A percentile compares a stretch with the other conserved stretches of the same genome.
Evolutionary conservation across 805 yeast genomes (phyloP).

Genomic region (Cyberlindnera mycetangii): DNA sequence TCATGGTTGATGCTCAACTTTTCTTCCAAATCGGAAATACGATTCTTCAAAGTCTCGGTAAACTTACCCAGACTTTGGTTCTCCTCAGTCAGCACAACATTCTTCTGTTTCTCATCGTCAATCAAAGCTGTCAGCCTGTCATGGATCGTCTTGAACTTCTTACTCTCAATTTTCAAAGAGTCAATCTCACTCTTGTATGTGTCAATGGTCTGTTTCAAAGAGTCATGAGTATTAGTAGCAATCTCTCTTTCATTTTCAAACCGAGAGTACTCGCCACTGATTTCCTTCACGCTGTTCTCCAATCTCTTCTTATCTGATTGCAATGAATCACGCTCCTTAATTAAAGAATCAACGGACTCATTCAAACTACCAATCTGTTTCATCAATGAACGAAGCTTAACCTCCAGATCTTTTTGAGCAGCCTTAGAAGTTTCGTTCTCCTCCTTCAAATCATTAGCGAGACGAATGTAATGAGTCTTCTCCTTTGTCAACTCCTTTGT

Average conservation of each 20-base stretch:
- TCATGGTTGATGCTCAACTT: conserved; percentile 51
- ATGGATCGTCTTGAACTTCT: conserved; percentile 21
- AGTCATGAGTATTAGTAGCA: conserved; percentile 17
- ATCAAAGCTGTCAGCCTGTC: conserved; percentile 26
- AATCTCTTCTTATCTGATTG: conserved; percentile 45
- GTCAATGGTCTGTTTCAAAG: conserved; percentile 21
- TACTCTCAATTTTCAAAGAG: conserved; percentile 30
- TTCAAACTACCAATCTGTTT: conserved; percentile 56
- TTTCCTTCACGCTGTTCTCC: conserved; percentile 42
- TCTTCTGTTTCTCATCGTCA: conserved; percentile 46
- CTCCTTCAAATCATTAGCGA: conserved; percentile 38
- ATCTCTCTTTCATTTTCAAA: conserved; percentile 31
- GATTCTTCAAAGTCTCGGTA: conserved; percentile 47
- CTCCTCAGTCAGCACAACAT: conserved; percentile 60
- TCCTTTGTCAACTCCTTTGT: conserved; percentile 40
- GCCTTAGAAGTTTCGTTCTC: conserved; percentile 41
- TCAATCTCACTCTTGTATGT: conserved; percentile 32
- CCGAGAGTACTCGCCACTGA: conserved; percentile 38
- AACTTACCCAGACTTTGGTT: conserved; percentile 59
- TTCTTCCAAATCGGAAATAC: conserved; percentile 44
- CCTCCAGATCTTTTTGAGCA: conserved; percentile 44
- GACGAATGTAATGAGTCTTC: conserved; percentile 39
- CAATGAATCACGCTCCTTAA: conserved; percentile 60
- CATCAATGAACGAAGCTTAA: conserved; percentile 42
- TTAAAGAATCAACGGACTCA: conserved; percentile 56